phyloP scores from a whole-genome alignment of 2,329 filamentous ascomycete species.

The Lachnellula occidentalis region DNA sequence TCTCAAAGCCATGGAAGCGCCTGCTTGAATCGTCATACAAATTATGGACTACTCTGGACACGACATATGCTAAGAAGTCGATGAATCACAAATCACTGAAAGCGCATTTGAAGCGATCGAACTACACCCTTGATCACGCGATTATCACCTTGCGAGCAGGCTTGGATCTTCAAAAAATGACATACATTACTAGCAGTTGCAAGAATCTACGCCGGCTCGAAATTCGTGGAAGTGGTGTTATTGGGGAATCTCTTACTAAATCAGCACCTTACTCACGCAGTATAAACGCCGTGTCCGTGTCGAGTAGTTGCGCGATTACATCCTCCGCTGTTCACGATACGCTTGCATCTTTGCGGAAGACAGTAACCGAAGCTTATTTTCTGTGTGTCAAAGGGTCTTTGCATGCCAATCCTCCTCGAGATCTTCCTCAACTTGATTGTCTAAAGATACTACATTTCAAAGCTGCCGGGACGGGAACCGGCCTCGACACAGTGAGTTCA shows the following conservation, averaged over 20 bases:
- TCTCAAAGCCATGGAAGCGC: conserved; percentile 28
- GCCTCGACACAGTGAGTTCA: conserved; percentile 18
- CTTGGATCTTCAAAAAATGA: conserved; percentile 20
- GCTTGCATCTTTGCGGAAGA: conserved; percentile 14
- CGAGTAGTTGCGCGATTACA: conserved; percentile 14
- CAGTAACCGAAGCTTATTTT: conserved; percentile 19
- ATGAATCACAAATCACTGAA: conserved; percentile 23
- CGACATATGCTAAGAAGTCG: conserved; percentile 10
- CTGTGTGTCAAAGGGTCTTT: conserved; percentile 5
- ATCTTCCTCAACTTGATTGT: conserved; percentile 15
- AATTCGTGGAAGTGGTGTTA: conserved; percentile 15
- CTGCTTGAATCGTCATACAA: conserved; percentile 27
- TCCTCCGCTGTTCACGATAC: conserved; percentile 8
- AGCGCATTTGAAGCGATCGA: conserved; percentile 24
- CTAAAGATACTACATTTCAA: conserved; percentile 15
- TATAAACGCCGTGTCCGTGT: conserved; percentile 18
- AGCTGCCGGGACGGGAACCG: neutral
- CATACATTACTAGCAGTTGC: conserved; percentile 23
- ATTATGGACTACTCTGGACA: conserved; percentile 30
- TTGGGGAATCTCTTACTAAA: conserved; percentile 24
- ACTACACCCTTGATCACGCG: conserved; percentile 25
- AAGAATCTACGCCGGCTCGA: conserved; percentile 23
- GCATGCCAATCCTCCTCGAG: neutral
- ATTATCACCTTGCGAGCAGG: conserved; percentile 18
- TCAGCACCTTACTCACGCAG: conserved; percentile 18